Percentiles rank a stretch among this genome's conserved stretches.
Evolutionary conservation across 306 rosid genomes (phyloP).

Genomic region (Spatholobus suberectus): DNA sequence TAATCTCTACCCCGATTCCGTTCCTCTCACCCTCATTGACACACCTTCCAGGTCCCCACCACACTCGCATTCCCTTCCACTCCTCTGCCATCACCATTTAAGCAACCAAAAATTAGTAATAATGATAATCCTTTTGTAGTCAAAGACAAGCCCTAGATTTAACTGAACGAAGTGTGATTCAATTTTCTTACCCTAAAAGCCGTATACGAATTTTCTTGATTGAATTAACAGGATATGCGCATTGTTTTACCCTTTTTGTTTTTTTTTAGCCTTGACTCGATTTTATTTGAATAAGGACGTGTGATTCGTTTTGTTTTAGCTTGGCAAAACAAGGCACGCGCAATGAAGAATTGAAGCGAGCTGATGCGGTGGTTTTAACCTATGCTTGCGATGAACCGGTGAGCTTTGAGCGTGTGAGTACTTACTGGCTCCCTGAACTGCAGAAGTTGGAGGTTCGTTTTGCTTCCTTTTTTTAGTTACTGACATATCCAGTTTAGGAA

Average conservation of each 20-base stretch:
- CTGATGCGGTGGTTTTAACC: constrained; percentile 55
- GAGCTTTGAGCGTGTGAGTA: constrained; percentile 61
- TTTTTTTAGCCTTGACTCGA: background rate
- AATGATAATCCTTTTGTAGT: background rate
- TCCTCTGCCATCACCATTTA: background rate
- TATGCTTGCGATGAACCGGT: constrained; percentile 68
- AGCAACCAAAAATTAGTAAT: background rate
- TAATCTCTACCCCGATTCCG: constrained; percentile 30
- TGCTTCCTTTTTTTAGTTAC: constrained; percentile 9
- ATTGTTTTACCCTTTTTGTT: background rate
- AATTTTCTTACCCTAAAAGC: background rate
- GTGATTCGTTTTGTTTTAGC: constrained; percentile 34
- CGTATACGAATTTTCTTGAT: background rate
- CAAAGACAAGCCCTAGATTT: constrained; percentile 21
- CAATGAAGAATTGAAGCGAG: constrained; percentile 42
- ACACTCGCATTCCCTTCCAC: background rate
- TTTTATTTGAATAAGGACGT: background rate
- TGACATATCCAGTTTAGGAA: background rate
- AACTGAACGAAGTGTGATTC: background rate
- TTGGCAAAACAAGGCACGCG: constrained; percentile 17
- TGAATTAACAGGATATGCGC: background rate
- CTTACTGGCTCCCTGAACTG: constrained; percentile 71
- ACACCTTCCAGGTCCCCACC: constrained; percentile 45
- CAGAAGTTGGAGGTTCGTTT: constrained; percentile 58
- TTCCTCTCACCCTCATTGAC: constrained; percentile 43